phyloP scores from a whole-genome alignment of 2,329 filamentous ascomycete genomes.

The Claviceps sorghi region DNA sequence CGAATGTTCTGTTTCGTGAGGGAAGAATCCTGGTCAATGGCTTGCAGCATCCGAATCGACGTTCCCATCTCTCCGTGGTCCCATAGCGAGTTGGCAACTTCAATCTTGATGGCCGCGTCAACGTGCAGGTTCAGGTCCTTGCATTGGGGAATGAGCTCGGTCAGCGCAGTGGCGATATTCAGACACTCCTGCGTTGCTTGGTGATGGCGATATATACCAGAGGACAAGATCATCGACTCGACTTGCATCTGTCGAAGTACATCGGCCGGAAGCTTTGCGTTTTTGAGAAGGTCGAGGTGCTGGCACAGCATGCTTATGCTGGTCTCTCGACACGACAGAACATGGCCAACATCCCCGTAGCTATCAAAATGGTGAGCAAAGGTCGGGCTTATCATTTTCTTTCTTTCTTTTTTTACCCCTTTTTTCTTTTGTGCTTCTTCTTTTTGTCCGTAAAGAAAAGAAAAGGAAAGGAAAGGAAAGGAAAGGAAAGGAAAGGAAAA shows the following conservation, averaged over 20 bases:
- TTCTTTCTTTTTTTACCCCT: not conserved
- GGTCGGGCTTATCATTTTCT: not conserved
- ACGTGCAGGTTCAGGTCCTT: constrained; percentile 58
- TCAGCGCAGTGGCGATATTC: constrained; percentile 71
- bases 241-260: constrained; percentile 60
- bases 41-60: constrained; percentile 78
- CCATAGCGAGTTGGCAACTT: constrained; percentile 84
- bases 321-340: constrained; percentile 72
- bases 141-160: constrained; percentile 57
- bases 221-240: constrained; percentile 59
- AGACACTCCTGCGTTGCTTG: constrained; percentile 74
- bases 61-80: constrained; percentile 80
- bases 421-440: not conserved
- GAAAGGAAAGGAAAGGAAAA: too few relatives aligned
- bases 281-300: constrained; percentile 46
- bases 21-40: constrained; percentile 45
- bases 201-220: constrained; percentile 64
- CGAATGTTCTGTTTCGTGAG: constrained; percentile 55
- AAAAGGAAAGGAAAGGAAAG: too few relatives aligned
- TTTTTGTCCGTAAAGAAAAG: not conserved
- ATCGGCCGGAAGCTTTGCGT: constrained; percentile 44
- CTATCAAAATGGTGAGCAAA: constrained; percentile 23
- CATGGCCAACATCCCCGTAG: constrained; percentile 62
- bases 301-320: constrained; percentile 67
- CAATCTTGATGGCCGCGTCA: constrained; percentile 62